Evolutionary conservation across 805 yeast genomes (phyloP).

Genomic region (Metschnikowia orientalis): DNA sequence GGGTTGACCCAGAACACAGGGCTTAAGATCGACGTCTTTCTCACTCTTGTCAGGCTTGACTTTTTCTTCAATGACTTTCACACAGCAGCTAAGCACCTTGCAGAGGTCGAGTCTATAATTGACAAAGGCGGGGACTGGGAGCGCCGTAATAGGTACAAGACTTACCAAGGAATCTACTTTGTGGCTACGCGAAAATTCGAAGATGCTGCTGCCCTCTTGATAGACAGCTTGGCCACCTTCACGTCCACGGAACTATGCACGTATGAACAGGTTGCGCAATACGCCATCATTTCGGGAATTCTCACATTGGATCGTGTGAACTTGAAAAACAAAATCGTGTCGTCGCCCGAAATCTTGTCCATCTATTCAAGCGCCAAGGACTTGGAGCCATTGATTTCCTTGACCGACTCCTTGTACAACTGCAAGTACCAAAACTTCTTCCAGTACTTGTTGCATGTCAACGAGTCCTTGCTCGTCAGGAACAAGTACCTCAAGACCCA

Average conservation of each 20-base stretch:
- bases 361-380: conserved; percentile 66
- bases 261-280: conserved; percentile 85
- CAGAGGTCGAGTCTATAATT: conserved; percentile 66
- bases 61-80: conserved; percentile 78
- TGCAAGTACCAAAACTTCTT: conserved; percentile 83
- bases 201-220: conserved; percentile 79
- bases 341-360: conserved; percentile 89
- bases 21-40: conserved; percentile 77
- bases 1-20: conserved; percentile 84
- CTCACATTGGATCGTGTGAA: conserved; percentile 78
- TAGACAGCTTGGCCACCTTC: conserved; percentile 91
- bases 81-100: conserved; percentile 66
- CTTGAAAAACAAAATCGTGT: conserved; percentile 77
- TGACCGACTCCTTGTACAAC: conserved; percentile 82
- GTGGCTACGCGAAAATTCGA: conserved; percentile 81
- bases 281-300: conserved; percentile 85
- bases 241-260: conserved; percentile 87
- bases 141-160: conserved; percentile 89
- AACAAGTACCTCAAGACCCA: conserved; percentile 68
- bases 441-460: conserved; percentile 69
- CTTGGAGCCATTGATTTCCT: conserved; percentile 73
- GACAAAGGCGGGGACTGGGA: conserved; percentile 99
- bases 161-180: conserved; percentile 79
- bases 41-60: conserved; percentile 84
- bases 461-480: conserved; percentile 63